Evolutionary conservation across 352 stramenopile genomes (phyloP).

Genomic region (Phytophthora crassamura): DNA sequence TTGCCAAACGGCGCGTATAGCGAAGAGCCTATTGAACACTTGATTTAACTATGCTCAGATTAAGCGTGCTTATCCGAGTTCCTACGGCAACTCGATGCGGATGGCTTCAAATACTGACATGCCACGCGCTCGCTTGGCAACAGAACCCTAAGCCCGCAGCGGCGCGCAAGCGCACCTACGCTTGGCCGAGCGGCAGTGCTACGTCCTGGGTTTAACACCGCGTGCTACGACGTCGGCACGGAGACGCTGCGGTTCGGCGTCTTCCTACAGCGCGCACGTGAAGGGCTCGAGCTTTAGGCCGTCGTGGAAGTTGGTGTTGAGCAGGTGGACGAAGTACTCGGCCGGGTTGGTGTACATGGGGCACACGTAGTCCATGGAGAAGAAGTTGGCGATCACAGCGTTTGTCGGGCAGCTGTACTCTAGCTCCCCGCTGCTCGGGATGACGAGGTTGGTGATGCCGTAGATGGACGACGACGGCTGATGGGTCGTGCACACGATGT

Average conservation of each 20-base stretch:
- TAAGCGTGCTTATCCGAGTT: too few relatives aligned
- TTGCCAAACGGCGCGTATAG: too few relatives aligned
- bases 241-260: slow-evolving; percentile 35
- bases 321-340: slow-evolving; percentile 70
- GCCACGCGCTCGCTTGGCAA: too few relatives aligned
- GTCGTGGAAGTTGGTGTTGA: slow-evolving; percentile 61
- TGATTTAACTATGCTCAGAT: too few relatives aligned
- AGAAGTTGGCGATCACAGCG: slow-evolving; percentile 53
- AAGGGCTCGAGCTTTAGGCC: slow-evolving; percentile 41
- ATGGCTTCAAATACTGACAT: too few relatives aligned
- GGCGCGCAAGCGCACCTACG: too few relatives aligned
- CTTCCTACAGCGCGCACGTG: slow-evolving; percentile 37
- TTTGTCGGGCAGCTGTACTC: slow-evolving; percentile 90
- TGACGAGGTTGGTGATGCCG: slow-evolving; percentile 64
- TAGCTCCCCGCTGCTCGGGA: slow-evolving; percentile 75
- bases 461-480: slow-evolving; percentile 81
- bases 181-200: too few relatives aligned
- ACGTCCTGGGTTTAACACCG: too few relatives aligned
- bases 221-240: slow-evolving; percentile 42
- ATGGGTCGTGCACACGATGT: slow-evolving; percentile 85
- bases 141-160: too few relatives aligned
- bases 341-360: slow-evolving; percentile 73
- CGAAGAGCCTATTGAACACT: too few relatives aligned
- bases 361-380: slow-evolving; percentile 54
- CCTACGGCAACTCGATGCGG: too few relatives aligned